Evolutionary conservation across 139 green algal genomes (phyloP).

Genomic region (Pycnococcus provasolii): DNA sequence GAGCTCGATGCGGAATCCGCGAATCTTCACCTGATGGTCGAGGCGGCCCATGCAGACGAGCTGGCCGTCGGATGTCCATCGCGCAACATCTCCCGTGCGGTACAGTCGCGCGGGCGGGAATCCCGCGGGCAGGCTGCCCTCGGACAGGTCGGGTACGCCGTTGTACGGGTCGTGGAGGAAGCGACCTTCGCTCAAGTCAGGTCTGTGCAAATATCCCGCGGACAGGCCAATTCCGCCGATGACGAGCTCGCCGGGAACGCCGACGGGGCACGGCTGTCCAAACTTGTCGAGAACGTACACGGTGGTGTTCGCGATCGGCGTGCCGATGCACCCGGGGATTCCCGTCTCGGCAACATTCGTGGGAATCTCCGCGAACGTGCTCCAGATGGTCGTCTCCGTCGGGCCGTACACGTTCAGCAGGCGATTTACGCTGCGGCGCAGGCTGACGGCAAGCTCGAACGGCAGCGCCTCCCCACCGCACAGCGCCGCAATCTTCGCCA

Average conservation of each 20-base stretch:
- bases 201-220: constrained; percentile 9
- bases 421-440: constrained; percentile 10
- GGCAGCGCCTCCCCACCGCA: constrained; percentile 23
- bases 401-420: constrained; percentile 11
- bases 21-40: constrained; percentile 32
- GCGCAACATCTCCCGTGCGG: constrained; percentile 22
- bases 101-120: constrained; percentile 6
- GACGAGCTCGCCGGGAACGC: constrained; percentile 24
- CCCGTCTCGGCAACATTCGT: neutral
- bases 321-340: constrained; percentile 8
- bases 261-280: neutral
- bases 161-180: constrained; percentile 4
- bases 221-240: constrained; percentile 22
- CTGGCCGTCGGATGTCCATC: neutral
- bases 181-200: constrained; percentile 14
- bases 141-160: neutral
- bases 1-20: constrained; percentile 33
- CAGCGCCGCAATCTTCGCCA: neutral
- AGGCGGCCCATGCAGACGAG: constrained; percentile 19
- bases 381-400: constrained; percentile 17
- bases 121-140: neutral
- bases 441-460: constrained; percentile 1
- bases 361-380: constrained; percentile 2
- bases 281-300: constrained; percentile 25
- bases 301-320: constrained; percentile 23